Percentiles rank a stretch among this genome's conserved stretches.
phyloP scores from a whole-genome alignment of 805 yeast species.

The Saccharomycopsis fibuligera region DNA sequence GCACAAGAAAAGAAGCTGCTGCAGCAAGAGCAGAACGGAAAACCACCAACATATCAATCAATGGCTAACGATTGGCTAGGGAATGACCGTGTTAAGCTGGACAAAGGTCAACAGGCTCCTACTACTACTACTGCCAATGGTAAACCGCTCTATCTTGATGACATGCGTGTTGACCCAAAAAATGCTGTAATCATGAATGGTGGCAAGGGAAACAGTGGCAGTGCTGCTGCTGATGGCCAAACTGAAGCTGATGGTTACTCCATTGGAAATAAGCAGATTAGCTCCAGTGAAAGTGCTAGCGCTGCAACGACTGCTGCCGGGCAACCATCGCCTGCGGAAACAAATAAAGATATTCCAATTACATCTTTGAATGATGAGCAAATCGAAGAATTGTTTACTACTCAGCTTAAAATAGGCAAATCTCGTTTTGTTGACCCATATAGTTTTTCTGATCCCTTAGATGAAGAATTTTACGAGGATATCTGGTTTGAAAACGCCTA shows the following conservation, averaged over 20 bases:
- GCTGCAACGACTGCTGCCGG: no score
- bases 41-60: background rate
- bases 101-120: background rate
- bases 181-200: no score
- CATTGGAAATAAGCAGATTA: no score
- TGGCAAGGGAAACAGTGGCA: no score
- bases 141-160: background rate
- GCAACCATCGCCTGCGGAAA: no score
- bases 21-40: background rate
- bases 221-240: no score
- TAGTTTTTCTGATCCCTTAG: slow-evolving; percentile 80
- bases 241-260: no score
- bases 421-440: slow-evolving; percentile 75
- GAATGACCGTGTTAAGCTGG: background rate
- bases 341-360: no score
- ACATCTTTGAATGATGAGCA: slow-evolving; percentile 26
- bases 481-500: slow-evolving; percentile 79
- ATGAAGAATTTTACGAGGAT: slow-evolving; percentile 76
- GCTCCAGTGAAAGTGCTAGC: no score
- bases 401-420: slow-evolving; percentile 19
- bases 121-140: background rate
- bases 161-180: background rate
- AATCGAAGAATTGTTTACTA: slow-evolving; percentile 17
- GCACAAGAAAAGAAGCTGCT: background rate
- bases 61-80: background rate